Base-by-base conservation (phyloP, 495 filamentous ascomycete genomes). In the Penicillium paxilli region DNA sequence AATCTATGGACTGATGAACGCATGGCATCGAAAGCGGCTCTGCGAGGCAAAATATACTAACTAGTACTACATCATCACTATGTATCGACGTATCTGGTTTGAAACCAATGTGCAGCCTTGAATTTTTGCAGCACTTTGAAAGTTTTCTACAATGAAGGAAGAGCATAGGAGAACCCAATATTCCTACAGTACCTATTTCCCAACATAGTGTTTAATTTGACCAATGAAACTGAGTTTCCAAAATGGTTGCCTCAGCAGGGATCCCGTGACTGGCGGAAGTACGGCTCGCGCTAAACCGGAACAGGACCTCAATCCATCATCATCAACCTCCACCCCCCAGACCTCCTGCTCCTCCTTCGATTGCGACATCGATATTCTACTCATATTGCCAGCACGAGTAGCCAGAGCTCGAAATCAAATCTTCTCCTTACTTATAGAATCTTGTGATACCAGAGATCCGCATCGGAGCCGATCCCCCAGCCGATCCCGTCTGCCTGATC, bases 291-390 rank as follows among this genome's bases (percentile, higher is more conserved):
- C 71, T 74, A 74, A 64, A 10, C 69, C 59, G 14, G 1, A 54
- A 63, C 19, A 19, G 59, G 60, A 51, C 19, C 42, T 35, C 56
- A 62, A 54, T n/a, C 54, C 60, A 62, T 66, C 62, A 62, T 62
- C 60, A 64, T 62, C 54, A 44, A 57, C 64, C 65, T 65, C 69
- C 69, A 59, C 61, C 60, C 64, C n/a, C 51, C 56, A 45, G 49
- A 52, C 45, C 49, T 46, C 44, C 49, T 44, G 51, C 48, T 48
- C 50, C 44, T 42, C 50, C 61, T 51, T 38, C 44, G 52, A 53
- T 53, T 61, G 46, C 57, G 45, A 58, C 52, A 37, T 53, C 52
- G 22, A 17, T n/a, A 56, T 59, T 58, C 54, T 41, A 53, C 50
- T 49, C 47, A 52, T 58, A 25, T 30, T 24, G 17, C 11, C 35